Conservation (phyloP, 345 rosid genomes). For the Rhizophora mangle region DNA sequence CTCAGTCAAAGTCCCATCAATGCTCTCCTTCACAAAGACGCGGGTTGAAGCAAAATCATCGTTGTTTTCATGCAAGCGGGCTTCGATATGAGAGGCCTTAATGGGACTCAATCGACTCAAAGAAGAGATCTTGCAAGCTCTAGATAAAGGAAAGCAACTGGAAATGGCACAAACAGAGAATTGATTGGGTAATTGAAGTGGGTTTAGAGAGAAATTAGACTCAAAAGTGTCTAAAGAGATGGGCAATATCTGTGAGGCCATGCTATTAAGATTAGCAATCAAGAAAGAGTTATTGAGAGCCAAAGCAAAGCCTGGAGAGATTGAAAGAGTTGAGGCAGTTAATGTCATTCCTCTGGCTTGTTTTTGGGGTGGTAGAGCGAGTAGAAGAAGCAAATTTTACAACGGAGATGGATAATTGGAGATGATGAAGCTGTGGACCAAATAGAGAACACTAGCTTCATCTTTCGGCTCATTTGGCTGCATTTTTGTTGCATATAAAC, state of each 20-base stretch:
- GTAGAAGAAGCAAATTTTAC: too few species aligned
- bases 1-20: constrained; percentile 14
- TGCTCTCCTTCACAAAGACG: constrained; percentile 19
- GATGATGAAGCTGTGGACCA: too few species aligned
- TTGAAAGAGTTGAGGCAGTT: not conserved
- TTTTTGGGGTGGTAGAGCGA: too few species aligned
- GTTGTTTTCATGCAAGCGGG: constrained; percentile 31
- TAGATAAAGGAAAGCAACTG: constrained; percentile 21
- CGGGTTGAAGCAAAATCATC: constrained; percentile 13
- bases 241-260: constrained; percentile 56
- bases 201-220: constrained; percentile 38
- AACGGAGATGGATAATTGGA: too few species aligned
- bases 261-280: constrained; percentile 1
- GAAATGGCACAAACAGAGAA: constrained; percentile 38
- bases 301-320: not conserved
- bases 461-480: too few species aligned
- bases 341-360: not conserved
- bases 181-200: constrained; percentile 38
- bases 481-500: too few species aligned
- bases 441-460: too few species aligned
- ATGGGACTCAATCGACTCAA: constrained; percentile 34
- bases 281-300: not conserved
- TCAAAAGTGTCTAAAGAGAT: constrained; percentile 46
- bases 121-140: constrained; percentile 32
- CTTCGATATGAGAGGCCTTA: constrained; percentile 38